Evolutionary conservation across 2,329 filamentous ascomycete species (phyloP).

Genomic region (Nothomitra cinnamomea): DNA sequence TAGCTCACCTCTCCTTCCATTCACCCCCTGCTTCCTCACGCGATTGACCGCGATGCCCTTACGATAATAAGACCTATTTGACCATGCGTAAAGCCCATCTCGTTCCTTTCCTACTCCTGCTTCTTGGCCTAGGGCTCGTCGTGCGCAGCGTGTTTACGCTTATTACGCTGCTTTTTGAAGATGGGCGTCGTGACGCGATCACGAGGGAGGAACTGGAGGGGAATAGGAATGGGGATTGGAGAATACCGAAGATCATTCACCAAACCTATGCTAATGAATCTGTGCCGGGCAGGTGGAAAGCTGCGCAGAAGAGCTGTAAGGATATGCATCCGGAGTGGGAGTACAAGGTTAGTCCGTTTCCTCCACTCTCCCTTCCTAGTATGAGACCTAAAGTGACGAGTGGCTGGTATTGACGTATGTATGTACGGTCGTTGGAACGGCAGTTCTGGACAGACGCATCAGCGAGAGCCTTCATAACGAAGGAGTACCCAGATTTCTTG

Average conservation of each 20-base stretch:
- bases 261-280: conserved; percentile 58
- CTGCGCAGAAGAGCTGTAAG: conserved; percentile 47
- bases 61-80: no score
- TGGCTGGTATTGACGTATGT: no score
- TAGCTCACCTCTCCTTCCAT: no score
- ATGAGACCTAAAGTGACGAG: no score
- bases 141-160: conserved; percentile 54
- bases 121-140: conserved; percentile 45
- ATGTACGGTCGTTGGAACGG: no score
- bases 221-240: conserved; percentile 29
- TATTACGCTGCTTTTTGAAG: conserved; percentile 49
- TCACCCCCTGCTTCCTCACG: no score
- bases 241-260: conserved; percentile 61
- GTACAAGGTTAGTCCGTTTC: conserved; percentile 39
- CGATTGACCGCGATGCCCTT: no score
- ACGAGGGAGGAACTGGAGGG: conserved; percentile 43
- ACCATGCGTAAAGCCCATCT: conserved; percentile 41
- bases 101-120: conserved; percentile 47
- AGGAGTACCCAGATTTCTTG: conserved; percentile 63
- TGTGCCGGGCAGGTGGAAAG: conserved; percentile 48
- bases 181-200: conserved; percentile 50
- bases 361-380: no score
- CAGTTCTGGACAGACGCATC: conserved; percentile 62
- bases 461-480: conserved; percentile 52
- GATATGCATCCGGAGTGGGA: conserved; percentile 54